Conservation (phyloP, 2,329 filamentous ascomycete genomes). For the Penicillium sp. region DNA sequence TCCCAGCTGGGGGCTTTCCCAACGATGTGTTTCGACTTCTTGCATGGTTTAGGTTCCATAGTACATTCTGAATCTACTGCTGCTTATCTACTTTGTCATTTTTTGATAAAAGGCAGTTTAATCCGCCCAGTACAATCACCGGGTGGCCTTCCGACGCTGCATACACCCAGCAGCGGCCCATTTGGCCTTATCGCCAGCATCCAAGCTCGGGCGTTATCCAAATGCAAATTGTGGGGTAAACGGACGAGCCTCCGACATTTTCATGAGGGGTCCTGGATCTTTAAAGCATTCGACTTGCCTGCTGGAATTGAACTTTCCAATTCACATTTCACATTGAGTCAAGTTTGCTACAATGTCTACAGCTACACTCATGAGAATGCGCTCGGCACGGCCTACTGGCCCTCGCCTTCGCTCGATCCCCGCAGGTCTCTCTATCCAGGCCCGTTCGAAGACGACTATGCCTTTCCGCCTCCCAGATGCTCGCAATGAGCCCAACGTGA, state of each 20-base stretch:
- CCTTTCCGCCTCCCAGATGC: constrained; percentile 35
- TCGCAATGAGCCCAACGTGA: constrained; percentile 40
- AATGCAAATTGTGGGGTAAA: constrained; percentile 5
- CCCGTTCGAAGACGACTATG: constrained; percentile 28
- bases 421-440: constrained; percentile 13
- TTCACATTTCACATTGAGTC: not conserved
- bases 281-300: constrained; percentile 1
- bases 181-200: not conserved
- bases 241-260: constrained; percentile 4
- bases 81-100: constrained; percentile 4
- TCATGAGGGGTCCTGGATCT: not conserved
- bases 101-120: not conserved
- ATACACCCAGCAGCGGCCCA: not conserved
- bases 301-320: not conserved
- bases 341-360: constrained; percentile 18
- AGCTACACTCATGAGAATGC: constrained; percentile 19
- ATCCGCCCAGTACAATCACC: not conserved
- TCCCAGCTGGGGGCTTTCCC: constrained; percentile 10
- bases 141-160: constrained; percentile 6
- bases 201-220: not conserved
- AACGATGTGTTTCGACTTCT: constrained; percentile 4
- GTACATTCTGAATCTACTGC: not conserved
- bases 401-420: constrained; percentile 15
- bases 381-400: constrained; percentile 15
- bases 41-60: constrained; percentile 11